phyloP scores from a whole-genome alignment of 352 stramenopile species.

The Globisporangium emineosum region DNA sequence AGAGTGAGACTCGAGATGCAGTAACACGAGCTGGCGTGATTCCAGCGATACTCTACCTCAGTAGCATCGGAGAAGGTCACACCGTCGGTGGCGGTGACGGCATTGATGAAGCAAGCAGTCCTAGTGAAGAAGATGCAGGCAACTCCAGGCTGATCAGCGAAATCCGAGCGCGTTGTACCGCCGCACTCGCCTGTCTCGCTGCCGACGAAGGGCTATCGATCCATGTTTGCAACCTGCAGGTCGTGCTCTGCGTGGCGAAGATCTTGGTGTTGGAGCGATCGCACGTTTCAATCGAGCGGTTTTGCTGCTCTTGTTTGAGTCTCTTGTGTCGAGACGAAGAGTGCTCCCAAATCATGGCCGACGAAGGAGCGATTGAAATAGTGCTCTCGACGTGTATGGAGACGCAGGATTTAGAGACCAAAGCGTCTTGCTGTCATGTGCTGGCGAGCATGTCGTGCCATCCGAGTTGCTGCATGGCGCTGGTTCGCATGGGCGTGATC shows the following conservation, averaged over 20 bases:
- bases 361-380: constrained; percentile 47
- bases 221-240: constrained; percentile 41
- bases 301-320: constrained; percentile 71
- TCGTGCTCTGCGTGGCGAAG: constrained; percentile 53
- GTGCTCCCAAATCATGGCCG: constrained; percentile 50
- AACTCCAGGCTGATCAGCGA: constrained; percentile 27
- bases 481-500: constrained; percentile 52
- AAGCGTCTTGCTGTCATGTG: constrained; percentile 72
- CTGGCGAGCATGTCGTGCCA: constrained; percentile 75
- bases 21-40: constrained; percentile 56
- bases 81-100: constrained; percentile 6
- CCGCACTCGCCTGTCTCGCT: constrained; percentile 59
- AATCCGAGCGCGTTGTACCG: constrained; percentile 59
- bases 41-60: constrained; percentile 53
- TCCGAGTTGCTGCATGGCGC: constrained; percentile 44
- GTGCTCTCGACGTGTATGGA: constrained; percentile 60
- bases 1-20: constrained; percentile 37
- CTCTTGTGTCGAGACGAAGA: constrained; percentile 66
- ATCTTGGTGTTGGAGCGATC: constrained; percentile 49
- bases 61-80: constrained; percentile 13
- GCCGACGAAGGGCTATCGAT: constrained; percentile 33
- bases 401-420: constrained; percentile 59
- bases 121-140: constrained; percentile 1
- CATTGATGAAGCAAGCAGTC: not conserved
- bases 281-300: constrained; percentile 60